A percentile compares a stretch with the other conserved stretches of the same genome.
phyloP scores from a whole-genome alignment of 352 stramenopile genomes.

The Globisporangium mamillatum region DNA sequence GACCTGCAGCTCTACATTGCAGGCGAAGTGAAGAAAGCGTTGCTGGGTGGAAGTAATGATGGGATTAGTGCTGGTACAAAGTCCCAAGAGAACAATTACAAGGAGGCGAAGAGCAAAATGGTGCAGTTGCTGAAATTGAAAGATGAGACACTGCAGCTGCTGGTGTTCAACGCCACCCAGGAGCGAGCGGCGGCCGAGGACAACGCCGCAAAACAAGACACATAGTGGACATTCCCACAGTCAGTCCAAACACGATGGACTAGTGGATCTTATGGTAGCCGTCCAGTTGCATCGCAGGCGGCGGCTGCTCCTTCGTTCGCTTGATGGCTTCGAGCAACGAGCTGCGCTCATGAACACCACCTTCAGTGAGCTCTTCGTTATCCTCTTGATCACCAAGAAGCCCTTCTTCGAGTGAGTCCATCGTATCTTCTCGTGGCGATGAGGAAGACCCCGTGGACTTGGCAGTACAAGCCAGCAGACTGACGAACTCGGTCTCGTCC shows the following conservation, averaged over 20 bases:
- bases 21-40: conserved; percentile 21
- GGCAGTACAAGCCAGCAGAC: conserved; percentile 11
- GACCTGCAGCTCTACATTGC: conserved; percentile 54
- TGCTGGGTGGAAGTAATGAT: background rate
- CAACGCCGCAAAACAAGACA: conserved; percentile 15
- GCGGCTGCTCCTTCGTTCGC: conserved; percentile 25
- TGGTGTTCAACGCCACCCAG: conserved; percentile 51
- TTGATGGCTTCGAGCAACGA: conserved; percentile 33
- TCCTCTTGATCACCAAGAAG: conserved; percentile 4
- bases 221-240: background rate
- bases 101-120: conserved; percentile 37
- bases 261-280: conserved; percentile 39
- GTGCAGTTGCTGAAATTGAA: conserved; percentile 51
- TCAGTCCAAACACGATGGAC: background rate
- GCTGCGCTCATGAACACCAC: background rate
- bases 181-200: conserved; percentile 22
- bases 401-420: conserved; percentile 21
- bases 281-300: conserved; percentile 18
- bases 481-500: conserved; percentile 13
- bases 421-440: background rate
- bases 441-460: background rate
- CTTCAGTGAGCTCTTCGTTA: background rate
- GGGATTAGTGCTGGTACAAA: conserved; percentile 8
- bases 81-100: conserved; percentile 26
- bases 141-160: conserved; percentile 54